These are phyloP conservation scores for Lachancea mirantina DNA, from an alignment of 805 yeast genomes.

Conservation along the genomic window DNA sequence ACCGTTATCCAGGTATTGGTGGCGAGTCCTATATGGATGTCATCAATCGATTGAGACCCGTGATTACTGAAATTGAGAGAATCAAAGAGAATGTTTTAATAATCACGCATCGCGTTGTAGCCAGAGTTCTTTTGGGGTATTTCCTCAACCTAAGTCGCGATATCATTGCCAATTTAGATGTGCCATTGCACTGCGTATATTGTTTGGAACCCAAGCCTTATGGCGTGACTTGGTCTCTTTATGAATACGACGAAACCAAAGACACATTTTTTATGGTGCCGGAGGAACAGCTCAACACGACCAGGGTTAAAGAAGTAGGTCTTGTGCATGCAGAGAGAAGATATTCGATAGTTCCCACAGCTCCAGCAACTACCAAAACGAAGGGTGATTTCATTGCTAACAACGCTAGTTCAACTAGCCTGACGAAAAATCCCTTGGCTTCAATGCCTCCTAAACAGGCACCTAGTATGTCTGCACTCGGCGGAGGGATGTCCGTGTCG, in stretches of 20 bases:
- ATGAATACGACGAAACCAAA: constrained; percentile 70
- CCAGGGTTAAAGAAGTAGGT: constrained; percentile 60
- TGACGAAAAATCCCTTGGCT: constrained; percentile 5
- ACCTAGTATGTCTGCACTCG: constrained; percentile 8
- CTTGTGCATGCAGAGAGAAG: constrained; percentile 63
- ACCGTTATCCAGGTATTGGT: constrained; percentile 94
- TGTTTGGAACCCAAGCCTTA: constrained; percentile 89
- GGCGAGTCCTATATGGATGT: constrained; percentile 96
- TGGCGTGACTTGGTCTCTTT: constrained; percentile 89
- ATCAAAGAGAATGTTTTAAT: constrained; percentile 80
- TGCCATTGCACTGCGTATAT: constrained; percentile 87
- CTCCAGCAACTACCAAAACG: constrained; percentile 38
- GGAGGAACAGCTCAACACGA: constrained; percentile 35
- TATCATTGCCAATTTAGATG: constrained; percentile 81
- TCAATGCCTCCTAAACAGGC: constrained; percentile 12
- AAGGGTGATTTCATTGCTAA: constrained; percentile 8
- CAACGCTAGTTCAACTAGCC: constrained; percentile 5
- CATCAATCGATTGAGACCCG: constrained; percentile 78
- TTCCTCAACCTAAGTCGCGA: constrained; percentile 76
- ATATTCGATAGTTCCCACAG: constrained; percentile 71
- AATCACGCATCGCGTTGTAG: constrained; percentile 85
- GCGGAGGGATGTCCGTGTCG: constrained; percentile 6
- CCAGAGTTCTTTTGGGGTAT: constrained; percentile 80
- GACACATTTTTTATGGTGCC: constrained; percentile 73
- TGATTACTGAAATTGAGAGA: constrained; percentile 88